Evolutionary conservation across 768 basidiomycete genomes (phyloP), one percentile per base, ranked within the genome.

Genomic region (Termitomyces sp.): DNA sequence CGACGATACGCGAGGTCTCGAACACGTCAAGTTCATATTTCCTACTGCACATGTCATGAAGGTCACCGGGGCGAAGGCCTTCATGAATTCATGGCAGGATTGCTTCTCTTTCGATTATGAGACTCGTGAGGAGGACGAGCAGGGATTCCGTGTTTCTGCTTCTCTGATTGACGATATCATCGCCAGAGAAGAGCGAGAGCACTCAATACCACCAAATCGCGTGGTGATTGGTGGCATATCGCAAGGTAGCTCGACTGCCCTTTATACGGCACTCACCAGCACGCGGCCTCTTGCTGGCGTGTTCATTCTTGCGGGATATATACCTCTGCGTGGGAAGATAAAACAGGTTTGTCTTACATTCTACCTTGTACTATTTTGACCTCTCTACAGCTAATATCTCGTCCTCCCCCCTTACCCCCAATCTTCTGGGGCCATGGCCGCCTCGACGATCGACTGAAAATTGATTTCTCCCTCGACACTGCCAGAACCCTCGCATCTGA

Each of bases 391-490:
- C 29, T 49, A 56, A 36, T 57, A 40, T 25, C 11, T 40, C 11
- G 51, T 17, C 50, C 57, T 47, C n/a, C 38, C 8, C 48, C 36
- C 32, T 29, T 7, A 31, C 34, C 51, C 61, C 88, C 89, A 0
- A 77, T 91, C n/a, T 89, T 92, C 70, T 88, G 88, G 85, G 89
- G 84, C 34, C 90, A 92, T 62, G 91, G 90, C 14, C 82, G 75
- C 25, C 74, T 69, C 9, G 91, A 94, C 70, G 79, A 71, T 8
- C 79, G 87, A 50, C 83, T 92, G 37, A 71, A 76, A 20, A 83
- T 81, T 66, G 63, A 72, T 17, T 77, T 81, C 61, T 84, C 85
- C 20, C 66, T 78, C 54, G 64, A 67, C 55, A 80, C 85, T 5
- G 77, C 81, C 46, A 75, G 80, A 40, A 77, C 78, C 50, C 73